A percentile compares a stretch with the other conserved stretches of the same genome.
Evolutionary conservation across 108 stramenopile genomes (phyloP).

Genomic region (Skeletonema potamos): DNA sequence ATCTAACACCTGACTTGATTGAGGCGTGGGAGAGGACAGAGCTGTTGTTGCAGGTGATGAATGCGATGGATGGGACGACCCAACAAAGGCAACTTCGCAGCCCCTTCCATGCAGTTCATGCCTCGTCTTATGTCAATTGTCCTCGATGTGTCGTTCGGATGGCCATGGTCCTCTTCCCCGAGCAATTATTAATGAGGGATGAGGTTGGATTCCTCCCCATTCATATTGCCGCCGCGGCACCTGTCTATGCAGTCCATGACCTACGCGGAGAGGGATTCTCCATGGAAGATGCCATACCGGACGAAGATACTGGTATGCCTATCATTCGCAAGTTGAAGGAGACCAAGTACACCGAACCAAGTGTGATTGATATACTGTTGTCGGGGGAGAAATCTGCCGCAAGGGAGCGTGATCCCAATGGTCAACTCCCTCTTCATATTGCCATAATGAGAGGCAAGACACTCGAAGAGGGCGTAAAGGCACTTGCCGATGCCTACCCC

Average conservation of each 20-base stretch:
- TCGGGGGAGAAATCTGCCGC: constrained; percentile 42
- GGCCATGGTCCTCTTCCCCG: constrained; percentile 49
- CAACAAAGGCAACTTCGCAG: background rate
- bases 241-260: constrained; percentile 62
- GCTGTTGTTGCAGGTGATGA: constrained; percentile 45
- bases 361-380: constrained; percentile 41
- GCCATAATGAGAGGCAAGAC: constrained; percentile 59
- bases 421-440: constrained; percentile 55
- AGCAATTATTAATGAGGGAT: constrained; percentile 48
- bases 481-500: constrained; percentile 41
- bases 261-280: constrained; percentile 58
- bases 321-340: constrained; percentile 37
- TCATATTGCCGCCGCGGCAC: constrained; percentile 50
- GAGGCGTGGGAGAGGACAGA: constrained; percentile 66
- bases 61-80: constrained; percentile 2
- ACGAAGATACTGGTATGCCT: constrained; percentile 34
- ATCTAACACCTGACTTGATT: constrained; percentile 52
- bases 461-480: constrained; percentile 45
- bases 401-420: constrained; percentile 34
- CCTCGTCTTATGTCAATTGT: constrained; percentile 58
- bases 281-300: constrained; percentile 37
- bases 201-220: constrained; percentile 51
- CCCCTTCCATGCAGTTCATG: constrained; percentile 52
- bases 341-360: constrained; percentile 40
- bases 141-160: constrained; percentile 63